A percentile compares a stretch with the other conserved stretches of the same genome.
These are phyloP conservation scores for Austropuccinia psidii DNA, from an alignment of 1,284 basidiomycete species.

Conservation along the genomic window DNA sequence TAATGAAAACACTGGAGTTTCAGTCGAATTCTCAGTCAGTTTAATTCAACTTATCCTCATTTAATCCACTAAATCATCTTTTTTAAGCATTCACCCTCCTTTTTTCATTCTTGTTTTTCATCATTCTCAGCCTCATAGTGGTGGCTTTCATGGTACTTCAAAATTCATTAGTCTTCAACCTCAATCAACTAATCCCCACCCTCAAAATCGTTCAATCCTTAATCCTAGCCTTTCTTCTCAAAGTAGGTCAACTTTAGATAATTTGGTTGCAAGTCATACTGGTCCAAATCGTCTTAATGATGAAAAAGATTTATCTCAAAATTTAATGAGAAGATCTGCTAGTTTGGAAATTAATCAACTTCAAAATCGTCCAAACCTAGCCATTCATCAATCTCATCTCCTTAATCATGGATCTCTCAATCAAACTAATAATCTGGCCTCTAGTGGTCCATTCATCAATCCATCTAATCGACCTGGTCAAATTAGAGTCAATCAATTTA, in stretches of 20 bases:
- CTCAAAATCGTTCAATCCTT: background rate
- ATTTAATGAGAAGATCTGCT: background rate
- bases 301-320: background rate
- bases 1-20: constrained; percentile 52
- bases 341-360: background rate
- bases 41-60: background rate
- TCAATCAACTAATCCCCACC: background rate
- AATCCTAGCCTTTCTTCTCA: background rate
- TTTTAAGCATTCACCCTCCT: background rate
- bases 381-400: background rate
- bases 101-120: background rate
- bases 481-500: constrained; percentile 10
- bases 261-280: background rate
- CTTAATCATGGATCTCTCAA: background rate
- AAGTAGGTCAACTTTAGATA: background rate
- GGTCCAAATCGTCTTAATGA: background rate
- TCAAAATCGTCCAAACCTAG: background rate
- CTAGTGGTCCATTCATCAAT: background rate
- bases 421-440: background rate
- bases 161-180: constrained; percentile 25
- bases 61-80: background rate
- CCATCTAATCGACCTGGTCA: background rate
- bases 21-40: constrained; percentile 23
- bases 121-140: constrained; percentile 18
- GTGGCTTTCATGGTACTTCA: constrained; percentile 2